Percentiles rank a stretch among this genome's conserved stretches.
These are phyloP conservation scores for Rhodotorula sp. DNA, from an alignment of 1,284 basidiomycete genomes.

Conservation along the genomic window DNA sequence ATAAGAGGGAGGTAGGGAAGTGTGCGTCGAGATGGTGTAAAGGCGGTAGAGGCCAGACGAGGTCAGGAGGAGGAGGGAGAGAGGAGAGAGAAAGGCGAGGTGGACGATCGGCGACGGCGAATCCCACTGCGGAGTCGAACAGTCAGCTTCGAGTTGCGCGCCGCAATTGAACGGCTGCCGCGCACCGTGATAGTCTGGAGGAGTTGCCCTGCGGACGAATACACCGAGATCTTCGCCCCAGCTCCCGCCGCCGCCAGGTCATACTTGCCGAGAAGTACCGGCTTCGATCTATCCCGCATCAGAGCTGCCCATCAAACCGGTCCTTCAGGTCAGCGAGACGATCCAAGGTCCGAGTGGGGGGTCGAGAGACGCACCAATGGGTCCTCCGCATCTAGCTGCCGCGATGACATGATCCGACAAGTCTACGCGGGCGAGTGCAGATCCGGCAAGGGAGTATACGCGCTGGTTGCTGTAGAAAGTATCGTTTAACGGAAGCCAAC, in stretches of 20 bases:
- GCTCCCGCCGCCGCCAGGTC: not conserved
- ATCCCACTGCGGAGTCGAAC: slow-evolving; percentile 66
- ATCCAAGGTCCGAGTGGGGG: not conserved
- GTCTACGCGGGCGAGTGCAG: slow-evolving; percentile 70
- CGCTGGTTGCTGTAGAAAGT: slow-evolving; percentile 62
- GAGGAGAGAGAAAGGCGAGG: slow-evolving; percentile 72
- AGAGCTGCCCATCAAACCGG: slow-evolving; percentile 61
- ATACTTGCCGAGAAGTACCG: slow-evolving; percentile 62
- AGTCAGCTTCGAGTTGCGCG: slow-evolving; percentile 31
- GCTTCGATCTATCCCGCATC: slow-evolving; percentile 78
- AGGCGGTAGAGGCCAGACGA: slow-evolving; percentile 89
- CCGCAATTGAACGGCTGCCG: not conserved
- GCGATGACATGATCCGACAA: slow-evolving; percentile 77
- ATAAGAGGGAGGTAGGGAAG: slow-evolving; percentile 73
- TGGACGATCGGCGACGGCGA: slow-evolving; percentile 64
- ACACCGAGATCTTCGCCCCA: slow-evolving; percentile 52
- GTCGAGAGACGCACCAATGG: slow-evolving; percentile 63
- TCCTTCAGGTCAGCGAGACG: not conserved
- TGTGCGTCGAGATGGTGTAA: slow-evolving; percentile 71
- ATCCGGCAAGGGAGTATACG: slow-evolving; percentile 66
- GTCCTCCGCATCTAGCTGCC: slow-evolving; percentile 76
- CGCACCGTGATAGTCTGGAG: slow-evolving; percentile 50
- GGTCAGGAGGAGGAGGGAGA: slow-evolving; percentile 67
- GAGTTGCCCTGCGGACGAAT: slow-evolving; percentile 53
- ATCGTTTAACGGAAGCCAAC: slow-evolving; percentile 40